These are phyloP conservation scores for Strobilomyces dryophilus DNA, from an alignment of 768 basidiomycete genomes.

Conservation along the genomic window DNA sequence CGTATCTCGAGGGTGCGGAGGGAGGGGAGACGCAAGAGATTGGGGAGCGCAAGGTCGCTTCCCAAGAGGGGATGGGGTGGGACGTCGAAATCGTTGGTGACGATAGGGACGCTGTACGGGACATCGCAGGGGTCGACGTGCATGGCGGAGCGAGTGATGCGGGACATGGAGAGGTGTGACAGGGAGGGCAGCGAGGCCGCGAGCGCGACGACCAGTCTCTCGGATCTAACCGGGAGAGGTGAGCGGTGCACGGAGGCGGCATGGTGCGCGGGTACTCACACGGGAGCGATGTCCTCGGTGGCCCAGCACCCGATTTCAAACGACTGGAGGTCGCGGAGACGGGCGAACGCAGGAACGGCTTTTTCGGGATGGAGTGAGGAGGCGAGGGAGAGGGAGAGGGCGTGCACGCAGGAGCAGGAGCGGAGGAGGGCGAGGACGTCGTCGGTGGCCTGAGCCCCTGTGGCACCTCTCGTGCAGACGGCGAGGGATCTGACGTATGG, in stretches of 20 bases:
- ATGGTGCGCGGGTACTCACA: slow-evolving; percentile 28
- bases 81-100: slow-evolving; percentile 57
- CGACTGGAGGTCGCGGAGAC: slow-evolving; percentile 13
- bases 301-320: slow-evolving; percentile 24
- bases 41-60: slow-evolving; percentile 57
- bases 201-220: slow-evolving; percentile 65
- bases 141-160: slow-evolving; percentile 61
- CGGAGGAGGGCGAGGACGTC: slow-evolving; percentile 47
- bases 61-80: slow-evolving; percentile 52
- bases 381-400: slow-evolving; percentile 27
- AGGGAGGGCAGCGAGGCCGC: slow-evolving; percentile 57
- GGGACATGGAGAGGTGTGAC: slow-evolving; percentile 52
- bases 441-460: slow-evolving; percentile 38
- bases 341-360: slow-evolving; percentile 21
- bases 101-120: slow-evolving; percentile 49
- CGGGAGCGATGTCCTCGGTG: slow-evolving; percentile 32
- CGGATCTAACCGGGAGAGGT: slow-evolving; percentile 30
- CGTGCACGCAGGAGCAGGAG: slow-evolving; percentile 41
- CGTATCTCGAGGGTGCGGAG: slow-evolving; percentile 60
- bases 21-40: slow-evolving; percentile 58
- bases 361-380: slow-evolving; percentile 17
- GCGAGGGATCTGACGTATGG: slow-evolving; percentile 50
- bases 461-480: slow-evolving; percentile 35
- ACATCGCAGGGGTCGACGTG: slow-evolving; percentile 51
- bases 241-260: background rate